Conservation (phyloP, 2,329 filamentous ascomycete species). For the Madurella mycetomatis region DNA sequence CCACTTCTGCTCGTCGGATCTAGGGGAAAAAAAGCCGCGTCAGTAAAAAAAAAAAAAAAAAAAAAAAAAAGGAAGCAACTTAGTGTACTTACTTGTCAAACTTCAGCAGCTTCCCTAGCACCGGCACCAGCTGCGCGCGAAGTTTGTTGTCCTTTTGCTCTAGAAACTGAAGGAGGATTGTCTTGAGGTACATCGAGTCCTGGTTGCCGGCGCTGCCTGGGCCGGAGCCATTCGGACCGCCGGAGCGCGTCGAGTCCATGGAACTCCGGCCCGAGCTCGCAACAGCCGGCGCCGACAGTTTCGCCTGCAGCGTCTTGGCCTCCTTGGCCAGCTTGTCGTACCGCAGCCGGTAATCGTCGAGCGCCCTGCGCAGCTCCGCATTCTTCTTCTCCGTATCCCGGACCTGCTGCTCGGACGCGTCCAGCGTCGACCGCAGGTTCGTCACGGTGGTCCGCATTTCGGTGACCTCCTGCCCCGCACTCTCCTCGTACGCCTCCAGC, state of each 20-base stretch:
- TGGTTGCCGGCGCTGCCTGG: conserved; percentile 27
- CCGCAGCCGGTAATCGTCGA: conserved; percentile 72
- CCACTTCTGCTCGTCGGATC: conserved; percentile 79
- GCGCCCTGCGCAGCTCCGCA: conserved; percentile 64
- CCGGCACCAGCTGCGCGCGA: conserved; percentile 70
- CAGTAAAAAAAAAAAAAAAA: conserved; percentile 13
- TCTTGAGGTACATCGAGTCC: conserved; percentile 69
- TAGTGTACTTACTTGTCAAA: conserved; percentile 64
- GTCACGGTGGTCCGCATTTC: conserved; percentile 74
- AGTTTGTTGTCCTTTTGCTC: conserved; percentile 76
- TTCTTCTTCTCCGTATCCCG: conserved; percentile 81
- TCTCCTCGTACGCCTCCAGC: conserved; percentile 65
- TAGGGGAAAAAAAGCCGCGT: conserved; percentile 23
- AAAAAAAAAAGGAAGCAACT: background rate
- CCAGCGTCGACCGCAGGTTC: conserved; percentile 73
- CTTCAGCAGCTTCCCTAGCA: conserved; percentile 68
- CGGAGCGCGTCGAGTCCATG: conserved; percentile 42
- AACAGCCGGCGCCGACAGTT: conserved; percentile 27
- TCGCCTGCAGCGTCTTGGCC: conserved; percentile 49
- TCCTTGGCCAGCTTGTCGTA: conserved; percentile 77
- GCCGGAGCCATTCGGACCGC: conserved; percentile 25
- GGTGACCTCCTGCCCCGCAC: conserved; percentile 65
- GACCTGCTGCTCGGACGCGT: conserved; percentile 81
- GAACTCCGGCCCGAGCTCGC: conserved; percentile 40
- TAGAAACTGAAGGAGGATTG: conserved; percentile 74